phyloP scores from a whole-genome alignment of 352 stramenopile species.

The Detonula confervacea region DNA sequence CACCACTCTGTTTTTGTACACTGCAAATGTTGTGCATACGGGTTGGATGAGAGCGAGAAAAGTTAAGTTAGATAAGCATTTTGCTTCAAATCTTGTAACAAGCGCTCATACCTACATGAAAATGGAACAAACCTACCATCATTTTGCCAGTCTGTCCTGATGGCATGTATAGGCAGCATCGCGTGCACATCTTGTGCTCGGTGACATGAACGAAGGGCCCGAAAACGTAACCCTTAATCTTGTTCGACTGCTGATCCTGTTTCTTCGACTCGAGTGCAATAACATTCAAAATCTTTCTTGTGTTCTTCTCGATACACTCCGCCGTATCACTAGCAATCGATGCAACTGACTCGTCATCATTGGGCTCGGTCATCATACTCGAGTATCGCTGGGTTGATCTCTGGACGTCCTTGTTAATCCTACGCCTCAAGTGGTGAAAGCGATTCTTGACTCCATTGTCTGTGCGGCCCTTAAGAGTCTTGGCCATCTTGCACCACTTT shows the following conservation, averaged over 20 bases:
- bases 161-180: conserved; percentile 62
- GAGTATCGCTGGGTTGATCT: conserved; percentile 22
- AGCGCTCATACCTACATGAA: too few relatives aligned
- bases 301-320: conserved; percentile 28
- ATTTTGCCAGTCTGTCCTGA: conserved; percentile 54
- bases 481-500: conserved; percentile 64
- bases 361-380: not conserved
- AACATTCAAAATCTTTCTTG: conserved; percentile 24
- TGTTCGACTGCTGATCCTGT: not conserved
- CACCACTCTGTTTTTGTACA: conserved; percentile 61
- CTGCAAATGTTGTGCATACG: not conserved
- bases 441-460: conserved; percentile 67
- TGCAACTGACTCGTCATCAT: conserved; percentile 5
- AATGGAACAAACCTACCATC: conserved; percentile 12
- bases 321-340: conserved; percentile 19
- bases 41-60: not conserved
- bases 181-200: conserved; percentile 35
- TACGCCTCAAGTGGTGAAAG: conserved; percentile 52
- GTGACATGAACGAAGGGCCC: conserved; percentile 44
- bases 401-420: conserved; percentile 51
- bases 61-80: not conserved
- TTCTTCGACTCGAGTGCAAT: conserved; percentile 34
- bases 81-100: too few relatives aligned
- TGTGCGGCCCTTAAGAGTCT: conserved; percentile 46
- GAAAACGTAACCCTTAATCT: conserved; percentile 35